Evolutionary conservation across 2,329 filamentous ascomycete species (phyloP), one percentile per base, ranked within the genome.

Genomic region (Colletotrichum navitas): DNA sequence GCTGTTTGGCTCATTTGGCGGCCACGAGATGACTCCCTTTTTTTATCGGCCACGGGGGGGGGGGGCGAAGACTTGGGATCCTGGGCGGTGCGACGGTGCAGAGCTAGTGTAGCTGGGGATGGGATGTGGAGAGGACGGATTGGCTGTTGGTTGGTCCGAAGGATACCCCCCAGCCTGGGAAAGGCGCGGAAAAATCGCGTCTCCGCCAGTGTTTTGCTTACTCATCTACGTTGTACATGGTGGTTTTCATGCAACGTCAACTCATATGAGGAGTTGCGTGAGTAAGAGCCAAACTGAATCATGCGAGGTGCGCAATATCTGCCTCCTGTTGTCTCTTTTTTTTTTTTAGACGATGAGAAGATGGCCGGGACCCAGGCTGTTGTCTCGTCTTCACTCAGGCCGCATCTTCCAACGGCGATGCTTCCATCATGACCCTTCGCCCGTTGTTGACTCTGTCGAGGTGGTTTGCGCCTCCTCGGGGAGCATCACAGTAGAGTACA

Each of bases 381-480:
- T 45, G 45, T 65, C 66, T 66, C 60, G 45, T 62, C 63, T 59
- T 54, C 60, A 26, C 47, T 32, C 41, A 34, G 71, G 63, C 49
- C 65, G 63, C 41, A 62, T 55, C 55, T n/a, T 54, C 5, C 55
- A 56, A 34, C 60, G 63, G 65, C 59, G 72, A 64, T 72, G 56
- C 49, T 74, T 60, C 59, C 73, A 62, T 73, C 74, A 34, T 43
- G 59, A 68, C 29, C 52, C 52, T 18, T 21, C 32, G 36, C 54
- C 63, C 63, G 64, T 78, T 59, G 76, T 80, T 70, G 80, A 86
- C 66, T 82, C 84, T 61, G 78, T 89, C 63, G 76, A 79, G 3
- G 82, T 89, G 12, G 80, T 78, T 47, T 86, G 83, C 67, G 86
- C 84, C 63, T 88, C 85, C 1, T 83, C 85, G 2, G 87, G 87